Percentiles rank a stretch among this genome's conserved stretches.
phyloP scores from a whole-genome alignment of 805 yeast genomes.

The Tetrapisispora namnaoensis region DNA sequence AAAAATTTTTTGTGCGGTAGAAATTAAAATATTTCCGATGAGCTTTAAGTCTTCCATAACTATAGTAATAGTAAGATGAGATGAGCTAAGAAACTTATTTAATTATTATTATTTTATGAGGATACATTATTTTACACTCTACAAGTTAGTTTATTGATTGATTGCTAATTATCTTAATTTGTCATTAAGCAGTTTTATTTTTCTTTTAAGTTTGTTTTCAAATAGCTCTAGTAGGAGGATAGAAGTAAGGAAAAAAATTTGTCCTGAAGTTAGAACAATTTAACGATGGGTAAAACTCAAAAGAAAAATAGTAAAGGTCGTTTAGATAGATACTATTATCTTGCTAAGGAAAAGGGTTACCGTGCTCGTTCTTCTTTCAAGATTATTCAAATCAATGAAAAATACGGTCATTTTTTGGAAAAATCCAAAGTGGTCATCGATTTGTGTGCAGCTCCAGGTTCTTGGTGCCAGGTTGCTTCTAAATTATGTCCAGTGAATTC shows the following conservation, averaged over 20 bases:
- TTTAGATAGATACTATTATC: conserved; percentile 90
- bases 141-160: too few relatives aligned
- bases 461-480: conserved; percentile 99
- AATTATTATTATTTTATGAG: too few relatives aligned
- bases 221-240: too few relatives aligned
- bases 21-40: too few relatives aligned
- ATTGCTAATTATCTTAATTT: too few relatives aligned
- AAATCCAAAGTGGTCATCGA: conserved; percentile 93
- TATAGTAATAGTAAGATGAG: conserved; percentile 1
- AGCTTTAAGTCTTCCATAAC: too few relatives aligned
- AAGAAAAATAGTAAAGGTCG: conserved; percentile 98
- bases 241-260: too few relatives aligned
- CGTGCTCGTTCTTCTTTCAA: conserved; percentile 98
- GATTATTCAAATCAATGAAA: conserved; percentile 88
- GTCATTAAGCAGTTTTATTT: too few relatives aligned
- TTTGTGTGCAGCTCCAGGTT: conserved; percentile 98
- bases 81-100: background rate
- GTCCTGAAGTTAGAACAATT: background rate
- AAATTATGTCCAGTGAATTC: conserved; percentile 88
- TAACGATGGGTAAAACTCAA: conserved; percentile 75
- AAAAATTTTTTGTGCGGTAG: background rate
- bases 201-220: too few relatives aligned
- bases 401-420: conserved; percentile 89
- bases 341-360: conserved; percentile 96
- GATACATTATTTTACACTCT: too few relatives aligned